Base-by-base conservation (phyloP, 164 flowering plant species). In the Vitis cinerea region DNA sequence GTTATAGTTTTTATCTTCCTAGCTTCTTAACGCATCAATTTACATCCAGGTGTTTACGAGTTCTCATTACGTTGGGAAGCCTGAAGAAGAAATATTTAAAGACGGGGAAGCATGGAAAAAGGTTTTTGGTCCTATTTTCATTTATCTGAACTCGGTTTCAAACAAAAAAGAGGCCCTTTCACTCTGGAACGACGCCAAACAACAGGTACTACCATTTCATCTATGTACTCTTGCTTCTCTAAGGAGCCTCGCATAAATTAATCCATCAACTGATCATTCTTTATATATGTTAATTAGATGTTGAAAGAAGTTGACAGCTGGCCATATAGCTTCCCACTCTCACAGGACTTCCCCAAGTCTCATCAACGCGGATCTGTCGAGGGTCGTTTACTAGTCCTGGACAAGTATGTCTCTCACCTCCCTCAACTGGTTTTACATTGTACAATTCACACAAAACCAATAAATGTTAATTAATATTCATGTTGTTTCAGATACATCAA, bases 321-420 rank as follows among this genome's bases (percentile, higher is more conserved):
- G 93, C 93, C 93, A 0, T 87, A 87, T 57, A 31, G 30, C 61
- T 89, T 89, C 71, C 88, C 88, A 5, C 74, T 72, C 17, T 87
- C 90, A 0, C 72, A 69, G 10, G 89, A 89, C 70, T 89, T 70
- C 71, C 82, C 75, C 14, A 9, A 16, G 27, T 68, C 77, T 0
- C 67, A 75, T 53, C 72, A 80, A 64, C 68, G 93, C 0, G 93
- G 91, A 27, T 14, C 17, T 27, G 80, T 89, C 4, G 65, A 16
- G 10, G 93, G 93, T 14, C 79, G 77, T 60, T 66, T 89, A 64
- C 70, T 68, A 14, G 82, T 89, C 50, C 51, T 47, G 16, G 93
- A 86, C 59, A 65, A 83, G 92, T 86, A 65, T 17, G 44, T 37
- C 44, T 37, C 44, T 37, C 44, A 37, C 4, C n/a, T 64, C 3